Base-by-base conservation (phyloP, 2,329 filamentous ascomycete genomes). In the Aspergillus sp. region DNA sequence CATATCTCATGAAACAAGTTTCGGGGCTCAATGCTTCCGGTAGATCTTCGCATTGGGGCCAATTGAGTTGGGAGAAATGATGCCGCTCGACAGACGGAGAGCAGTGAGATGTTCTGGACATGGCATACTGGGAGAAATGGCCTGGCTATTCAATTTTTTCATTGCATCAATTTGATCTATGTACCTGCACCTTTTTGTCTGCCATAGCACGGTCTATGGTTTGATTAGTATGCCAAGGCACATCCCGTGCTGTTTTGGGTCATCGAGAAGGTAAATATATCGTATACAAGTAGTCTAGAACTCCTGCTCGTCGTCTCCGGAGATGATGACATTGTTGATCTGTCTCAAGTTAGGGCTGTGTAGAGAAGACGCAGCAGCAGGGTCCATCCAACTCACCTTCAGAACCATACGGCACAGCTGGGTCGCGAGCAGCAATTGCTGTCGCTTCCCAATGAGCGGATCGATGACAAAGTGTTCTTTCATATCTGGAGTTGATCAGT, bases 371-470 rank as follows among this genome's bases (percentile, higher is more conserved):
- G 45, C 15, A 9, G 27, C 2, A 4, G 30, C 45, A 44, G 3
- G 3, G 17, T 11, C 17, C 15, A 3, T n/a, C 15, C 56, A 45
- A 63, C 70, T 53, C 73, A 93, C 87, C 86, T 96, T 97, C 67
- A 97, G 83, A 66, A 97, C 93, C 93, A 99, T 98, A 66, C 95
- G 88, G 82, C 95, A 98, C 66, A 99, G 82, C 81, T 99, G 95
- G 52, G 96, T 99, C 33, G 95, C 95, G 64, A 99, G 85, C 80
- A 97, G 86, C 60, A 99, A 84, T 79, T 99, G 95, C 80, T 97
- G 93, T 78, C 91, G 90, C 85, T 99, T 99, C 68, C 95, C 95
- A 74, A 99, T 99, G 71, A 99, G 81, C 53, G 95, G 96, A 73
- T 99, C 95, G 73, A 99, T 98, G 65, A 97, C 95, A 77, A 99